Evolutionary conservation across 306 rosid species (phyloP).

Genomic region (Gastrolobium bilobum): DNA sequence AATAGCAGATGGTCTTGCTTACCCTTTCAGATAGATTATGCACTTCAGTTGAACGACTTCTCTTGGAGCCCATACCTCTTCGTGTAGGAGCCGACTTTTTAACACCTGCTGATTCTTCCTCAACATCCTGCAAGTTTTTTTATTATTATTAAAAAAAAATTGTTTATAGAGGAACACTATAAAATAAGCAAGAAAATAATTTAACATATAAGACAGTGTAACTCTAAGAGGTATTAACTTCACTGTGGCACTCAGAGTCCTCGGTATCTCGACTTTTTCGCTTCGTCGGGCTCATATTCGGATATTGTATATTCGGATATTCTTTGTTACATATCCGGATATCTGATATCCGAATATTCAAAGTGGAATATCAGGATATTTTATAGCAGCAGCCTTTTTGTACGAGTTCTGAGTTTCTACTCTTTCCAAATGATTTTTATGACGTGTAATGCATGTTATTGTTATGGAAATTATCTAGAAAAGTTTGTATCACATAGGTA

Average conservation of each 20-base stretch:
- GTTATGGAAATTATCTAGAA: too few relatives aligned
- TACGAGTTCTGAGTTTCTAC: too few relatives aligned
- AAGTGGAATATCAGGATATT: too few relatives aligned
- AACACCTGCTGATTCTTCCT: constrained; percentile 71
- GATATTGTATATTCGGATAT: too few relatives aligned
- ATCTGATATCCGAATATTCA: too few relatives aligned
- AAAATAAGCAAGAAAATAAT: constrained; percentile 17
- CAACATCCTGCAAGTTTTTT: constrained; percentile 65
- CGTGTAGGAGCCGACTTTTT: constrained; percentile 59
- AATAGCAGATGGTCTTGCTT: constrained; percentile 48
- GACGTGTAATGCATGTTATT: too few relatives aligned
- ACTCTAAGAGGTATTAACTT: constrained; percentile 55
- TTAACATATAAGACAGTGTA: constrained; percentile 31
- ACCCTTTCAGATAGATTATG: constrained; percentile 97
- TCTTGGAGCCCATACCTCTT: constrained; percentile 62
- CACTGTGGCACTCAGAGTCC: constrained; percentile 85
- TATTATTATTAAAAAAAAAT: too few relatives aligned
- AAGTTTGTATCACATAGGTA: too few relatives aligned
- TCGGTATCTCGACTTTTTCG: constrained; percentile 66
- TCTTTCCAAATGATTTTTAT: too few relatives aligned
- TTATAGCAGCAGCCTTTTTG: too few relatives aligned
- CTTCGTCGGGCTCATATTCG: too few relatives aligned
- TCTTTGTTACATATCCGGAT: too few relatives aligned
- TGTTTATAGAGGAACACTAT: constrained; percentile 33
- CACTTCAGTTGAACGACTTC: constrained; percentile 88